These are phyloP conservation scores for Ammopiptanthus mongolicus DNA, from an alignment of 306 rosid species.

Conservation along the genomic window DNA sequence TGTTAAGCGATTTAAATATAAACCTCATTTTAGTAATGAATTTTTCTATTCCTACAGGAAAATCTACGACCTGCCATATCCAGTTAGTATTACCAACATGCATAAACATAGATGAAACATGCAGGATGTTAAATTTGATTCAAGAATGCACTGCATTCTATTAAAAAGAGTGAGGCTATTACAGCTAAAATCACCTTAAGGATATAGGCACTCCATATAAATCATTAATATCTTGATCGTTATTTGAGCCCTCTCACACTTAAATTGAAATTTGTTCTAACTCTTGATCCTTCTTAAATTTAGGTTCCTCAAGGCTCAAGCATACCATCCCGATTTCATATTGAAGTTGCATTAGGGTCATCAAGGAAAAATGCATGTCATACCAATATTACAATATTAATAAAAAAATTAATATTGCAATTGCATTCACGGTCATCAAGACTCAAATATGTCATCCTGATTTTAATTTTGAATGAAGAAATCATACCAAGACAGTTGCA, in stretches of 20 bases:
- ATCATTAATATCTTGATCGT: too few species aligned
- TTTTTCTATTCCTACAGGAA: slow-evolving; percentile 56
- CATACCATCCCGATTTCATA: too few species aligned
- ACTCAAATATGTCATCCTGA: too few species aligned
- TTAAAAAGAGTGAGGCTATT: neutral
- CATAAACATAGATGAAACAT: neutral
- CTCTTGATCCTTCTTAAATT: neutral
- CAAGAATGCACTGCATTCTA: neutral
- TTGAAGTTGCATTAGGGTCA: too few species aligned
- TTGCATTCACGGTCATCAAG: too few species aligned
- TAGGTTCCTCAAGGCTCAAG: too few species aligned
- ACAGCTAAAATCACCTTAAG: neutral
- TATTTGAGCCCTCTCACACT: too few species aligned
- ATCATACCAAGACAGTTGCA: too few species aligned
- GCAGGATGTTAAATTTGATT: neutral
- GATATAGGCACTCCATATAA: too few species aligned
- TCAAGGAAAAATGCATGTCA: neutral
- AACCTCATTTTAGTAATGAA: slow-evolving; percentile 35
- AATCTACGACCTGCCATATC: slow-evolving; percentile 35
- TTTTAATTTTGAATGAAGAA: neutral
- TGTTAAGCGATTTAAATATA: slow-evolving; percentile 40
- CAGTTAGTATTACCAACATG: neutral
- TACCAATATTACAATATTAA: too few species aligned
- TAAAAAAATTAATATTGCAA: too few species aligned
- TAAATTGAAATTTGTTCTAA: neutral